Evolutionary conservation across 257 asterid species (phyloP).

Genomic region (Solanum tarijense): DNA sequence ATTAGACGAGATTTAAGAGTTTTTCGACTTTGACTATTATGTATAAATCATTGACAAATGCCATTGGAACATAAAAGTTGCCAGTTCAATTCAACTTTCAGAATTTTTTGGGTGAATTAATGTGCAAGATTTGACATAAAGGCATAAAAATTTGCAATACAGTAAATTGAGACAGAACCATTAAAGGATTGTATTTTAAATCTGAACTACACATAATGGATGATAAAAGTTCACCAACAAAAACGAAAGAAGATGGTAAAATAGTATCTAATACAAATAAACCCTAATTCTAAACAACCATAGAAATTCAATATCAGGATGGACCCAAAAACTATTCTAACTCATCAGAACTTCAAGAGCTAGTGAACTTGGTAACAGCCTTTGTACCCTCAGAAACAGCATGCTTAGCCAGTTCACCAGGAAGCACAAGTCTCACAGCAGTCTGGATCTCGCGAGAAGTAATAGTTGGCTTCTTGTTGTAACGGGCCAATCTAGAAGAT

Average conservation of each 20-base stretch:
- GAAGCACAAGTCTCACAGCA: conserved; percentile 47
- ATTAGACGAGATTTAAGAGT: not conserved
- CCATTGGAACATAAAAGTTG: not conserved
- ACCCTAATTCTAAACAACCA: not conserved
- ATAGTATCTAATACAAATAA: too few relatives aligned
- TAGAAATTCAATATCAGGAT: not conserved
- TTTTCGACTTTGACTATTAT: not conserved
- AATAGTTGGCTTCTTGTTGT: conserved; percentile 57
- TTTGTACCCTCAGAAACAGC: conserved; percentile 67
- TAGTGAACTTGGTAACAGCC: conserved; percentile 60
- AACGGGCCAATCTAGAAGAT: conserved; percentile 42
- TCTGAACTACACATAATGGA: not conserved
- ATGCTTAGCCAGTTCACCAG: conserved; percentile 60
- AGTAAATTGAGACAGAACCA: not conserved
- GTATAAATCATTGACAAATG: not conserved
- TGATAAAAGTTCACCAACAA: not conserved
- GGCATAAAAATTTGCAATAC: not conserved
- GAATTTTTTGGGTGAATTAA: not conserved
- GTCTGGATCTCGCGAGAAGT: conserved; percentile 51
- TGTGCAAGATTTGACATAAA: not conserved
- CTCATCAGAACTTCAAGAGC: conserved; percentile 19
- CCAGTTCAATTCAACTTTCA: not conserved
- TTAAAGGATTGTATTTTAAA: not conserved
- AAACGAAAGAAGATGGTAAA: not conserved
- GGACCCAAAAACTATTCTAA: not conserved